Evolutionary conservation across 805 yeast species (phyloP), one percentile per base, ranked within the genome.

Genomic region (Helenozyma rhizophorensis): DNA sequence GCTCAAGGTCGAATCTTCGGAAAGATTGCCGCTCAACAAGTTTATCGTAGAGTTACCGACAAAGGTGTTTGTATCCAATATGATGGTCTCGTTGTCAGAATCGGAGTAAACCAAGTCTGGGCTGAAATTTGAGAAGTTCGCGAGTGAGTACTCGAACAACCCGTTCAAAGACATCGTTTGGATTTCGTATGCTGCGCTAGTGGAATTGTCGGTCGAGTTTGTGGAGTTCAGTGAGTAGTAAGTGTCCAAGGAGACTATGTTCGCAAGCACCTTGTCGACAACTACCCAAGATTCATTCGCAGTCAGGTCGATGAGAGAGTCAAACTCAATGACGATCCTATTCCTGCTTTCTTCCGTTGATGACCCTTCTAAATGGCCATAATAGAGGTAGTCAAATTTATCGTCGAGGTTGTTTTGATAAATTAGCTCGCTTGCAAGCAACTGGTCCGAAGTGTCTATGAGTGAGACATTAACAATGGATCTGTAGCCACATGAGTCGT

Each of bases 391-490:
- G 56, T 93, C 97, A 54, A 86, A 90, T 55, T 93, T 93, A 30
- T 80, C 72, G 35, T 76, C 72, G 22, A 76, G 65, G 54, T 93
- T 93, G 29, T 86, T 87, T 59, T 93, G 97, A 53, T 77, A 87
- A 14, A 90, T 64, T 25, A 70, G 43, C 2, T 60, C 45, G 1
- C 76, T 48, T 2, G 70, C 48, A 3, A 79, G 47, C 1, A 70
- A 36, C 4, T 59, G 59, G 14, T 72, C 74, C 21, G 70, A 64
- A 8, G 68, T 69, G 23, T 74, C 72, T 41, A 57, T 63, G 2
- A 89, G 64, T 0, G 94, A 72, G 0, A 81, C 96, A 47, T 85
- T 85, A 3, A 85, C 90, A 16, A 76, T 71, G 9, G 95, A 90
- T 52, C 98, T 72, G 14, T 61, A 37, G 14, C 53, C 45, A 59